A percentile compares a stretch with the other conserved stretches of the same genome.
Conservation (phyloP, 2,329 filamentous ascomycete genomes). For the Hypoxylon sp. region DNA sequence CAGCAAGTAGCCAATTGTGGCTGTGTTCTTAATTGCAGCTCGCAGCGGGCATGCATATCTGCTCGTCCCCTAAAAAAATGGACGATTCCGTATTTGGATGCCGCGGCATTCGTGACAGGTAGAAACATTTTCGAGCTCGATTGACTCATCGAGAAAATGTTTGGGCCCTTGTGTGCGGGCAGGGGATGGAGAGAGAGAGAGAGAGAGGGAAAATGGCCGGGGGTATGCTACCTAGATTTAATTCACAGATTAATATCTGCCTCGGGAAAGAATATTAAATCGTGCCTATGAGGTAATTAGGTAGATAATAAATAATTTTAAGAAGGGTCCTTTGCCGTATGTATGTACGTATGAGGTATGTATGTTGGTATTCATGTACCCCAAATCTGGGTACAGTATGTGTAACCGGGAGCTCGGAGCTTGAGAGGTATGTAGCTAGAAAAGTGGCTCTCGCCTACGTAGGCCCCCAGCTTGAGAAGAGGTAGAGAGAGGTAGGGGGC, state of each 20-base stretch:
- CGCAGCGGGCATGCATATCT: constrained; percentile 42
- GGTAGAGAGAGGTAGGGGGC: constrained; percentile 20
- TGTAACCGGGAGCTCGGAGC: constrained; percentile 42
- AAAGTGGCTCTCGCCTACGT: constrained; percentile 42
- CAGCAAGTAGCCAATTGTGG: constrained; percentile 35
- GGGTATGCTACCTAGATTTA: background rate
- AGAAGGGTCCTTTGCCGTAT: constrained; percentile 6
- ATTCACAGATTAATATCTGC: background rate
- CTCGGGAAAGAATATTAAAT: constrained; percentile 12
- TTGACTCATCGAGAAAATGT: constrained; percentile 34
- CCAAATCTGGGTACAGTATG: constrained; percentile 17
- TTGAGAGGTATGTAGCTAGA: constrained; percentile 34
- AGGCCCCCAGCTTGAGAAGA: constrained; percentile 12
- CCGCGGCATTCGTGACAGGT: constrained; percentile 38
- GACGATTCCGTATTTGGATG: constrained; percentile 39
- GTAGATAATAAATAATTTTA: background rate
- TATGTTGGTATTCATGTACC: constrained; percentile 9
- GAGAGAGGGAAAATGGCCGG: constrained; percentile 1
- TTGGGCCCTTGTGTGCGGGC: constrained; percentile 5
- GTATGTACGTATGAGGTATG: constrained; percentile 7
- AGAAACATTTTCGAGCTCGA: constrained; percentile 20
- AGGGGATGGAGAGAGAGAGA: constrained; percentile 1
- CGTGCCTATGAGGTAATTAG: too few relatives aligned
- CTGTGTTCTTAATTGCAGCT: constrained; percentile 38
- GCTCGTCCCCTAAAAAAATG: constrained; percentile 34